Conservation (phyloP, 768 basidiomycete species). For the Phlegmacium glaucopus region DNA sequence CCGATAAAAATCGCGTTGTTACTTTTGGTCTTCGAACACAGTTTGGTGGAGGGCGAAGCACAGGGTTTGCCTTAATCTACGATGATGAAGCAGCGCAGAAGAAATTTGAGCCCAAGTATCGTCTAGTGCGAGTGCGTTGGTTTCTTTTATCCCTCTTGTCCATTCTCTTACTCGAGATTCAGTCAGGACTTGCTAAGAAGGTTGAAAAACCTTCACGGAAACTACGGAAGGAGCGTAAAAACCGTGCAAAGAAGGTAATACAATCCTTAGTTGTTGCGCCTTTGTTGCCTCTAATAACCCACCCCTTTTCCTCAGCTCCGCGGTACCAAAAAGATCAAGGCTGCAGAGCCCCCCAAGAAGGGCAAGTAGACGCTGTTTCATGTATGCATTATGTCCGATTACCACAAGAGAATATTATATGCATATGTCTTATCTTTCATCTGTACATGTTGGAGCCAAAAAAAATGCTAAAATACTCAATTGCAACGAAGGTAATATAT, state of each 20-base stretch:
- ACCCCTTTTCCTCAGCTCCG: slow-evolving; percentile 66
- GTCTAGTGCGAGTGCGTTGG: slow-evolving; percentile 83
- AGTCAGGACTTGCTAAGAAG: slow-evolving; percentile 74
- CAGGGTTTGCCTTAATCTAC: slow-evolving; percentile 97
- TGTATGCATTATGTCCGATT: slow-evolving; percentile 31
- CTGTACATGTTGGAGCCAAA: not conserved
- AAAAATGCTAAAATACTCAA: not conserved
- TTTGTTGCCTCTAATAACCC: slow-evolving; percentile 9
- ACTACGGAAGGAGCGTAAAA: slow-evolving; percentile 99
- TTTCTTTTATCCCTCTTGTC: not conserved
- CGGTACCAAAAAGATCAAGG: slow-evolving; percentile 95
- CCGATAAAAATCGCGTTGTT: slow-evolving; percentile 85
- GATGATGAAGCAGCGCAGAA: slow-evolving; percentile 93
- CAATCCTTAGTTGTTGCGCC: not conserved
- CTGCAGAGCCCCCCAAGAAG: slow-evolving; percentile 89
- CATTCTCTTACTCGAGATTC: slow-evolving; percentile 5
- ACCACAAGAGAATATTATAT: slow-evolving; percentile 19
- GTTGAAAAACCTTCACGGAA: slow-evolving; percentile 92
- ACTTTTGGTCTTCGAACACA: slow-evolving; percentile 93
- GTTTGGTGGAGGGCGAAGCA: slow-evolving; percentile 97
- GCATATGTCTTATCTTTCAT: slow-evolving; percentile 12
- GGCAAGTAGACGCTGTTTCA: slow-evolving; percentile 59
- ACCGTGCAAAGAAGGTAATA: slow-evolving; percentile 93
- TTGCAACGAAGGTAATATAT: slow-evolving; percentile 14
- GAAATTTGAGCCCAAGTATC: slow-evolving; percentile 97